Evolutionary conservation across 2,329 filamentous ascomycete species (phyloP), one percentile per base, ranked within the genome.

Genomic region (Cryphonectria nitschkei): DNA sequence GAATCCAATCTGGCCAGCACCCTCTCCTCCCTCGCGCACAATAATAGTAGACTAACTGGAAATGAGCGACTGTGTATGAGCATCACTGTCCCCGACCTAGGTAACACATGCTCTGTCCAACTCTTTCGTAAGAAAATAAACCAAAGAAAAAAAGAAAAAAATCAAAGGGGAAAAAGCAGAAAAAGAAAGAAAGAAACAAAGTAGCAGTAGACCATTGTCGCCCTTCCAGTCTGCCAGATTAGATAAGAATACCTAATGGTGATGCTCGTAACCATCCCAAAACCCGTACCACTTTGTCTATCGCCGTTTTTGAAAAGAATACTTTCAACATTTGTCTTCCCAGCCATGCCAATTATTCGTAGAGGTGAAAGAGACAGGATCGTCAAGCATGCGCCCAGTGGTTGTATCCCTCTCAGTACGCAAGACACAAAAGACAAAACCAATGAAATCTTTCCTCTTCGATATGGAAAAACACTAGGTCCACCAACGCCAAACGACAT

Each of bases 81-180:
- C 60, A 46, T 56, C 52, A 41, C 50, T 69, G 68, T 56, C 63
- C 67, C 65, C 13, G 26, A 37, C 56, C 52, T 16, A n/a, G 39
- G 61, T 16, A 26, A 32, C 61, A 46, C 13, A 43, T 64, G 41
- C n/a, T 39, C 14, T 32, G 54, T 19, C 54, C 14, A 19, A 58
- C 3, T 26, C 52, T 22, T 11, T 29, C 26, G 13, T 56, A 29
- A 16, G 52, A 56, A 9, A 11, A 39, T 2, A 26, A 29, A 3
- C 22, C 50, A 52, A 52, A 16, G 3, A 29, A 29, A 4, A 56
- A 46, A 37, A 32, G 46, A 43, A n/a, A 50, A 62, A 77, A 78
- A 77, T 73, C 74, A 78, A 78, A 74, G 75, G 75, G 67, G 54
- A 68, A 41, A 54, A 71, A 72, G 77, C 77, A 74, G 75, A 75